Evolutionary conservation across 129 eudicot species (phyloP).

Genomic region (Artemisia annua): DNA sequence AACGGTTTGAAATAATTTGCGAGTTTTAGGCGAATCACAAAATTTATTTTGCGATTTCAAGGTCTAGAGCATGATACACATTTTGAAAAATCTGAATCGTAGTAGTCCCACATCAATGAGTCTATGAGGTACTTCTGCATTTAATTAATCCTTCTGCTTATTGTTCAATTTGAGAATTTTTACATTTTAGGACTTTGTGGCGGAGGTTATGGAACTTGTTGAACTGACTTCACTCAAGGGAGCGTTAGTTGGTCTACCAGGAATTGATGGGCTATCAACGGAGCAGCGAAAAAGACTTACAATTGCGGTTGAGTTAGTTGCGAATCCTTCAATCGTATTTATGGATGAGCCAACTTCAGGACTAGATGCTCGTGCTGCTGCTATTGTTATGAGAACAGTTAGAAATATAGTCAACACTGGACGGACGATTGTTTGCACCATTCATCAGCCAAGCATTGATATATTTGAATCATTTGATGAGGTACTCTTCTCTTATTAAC

Average conservation of each 20-base stretch:
- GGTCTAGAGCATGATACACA: too few relatives aligned
- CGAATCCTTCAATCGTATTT: conserved; percentile 93
- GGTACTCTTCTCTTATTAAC: conserved; percentile 41
- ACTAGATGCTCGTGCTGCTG: conserved; percentile 98
- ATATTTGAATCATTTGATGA: conserved; percentile 98
- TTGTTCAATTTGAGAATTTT: neutral
- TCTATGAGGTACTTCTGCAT: neutral
- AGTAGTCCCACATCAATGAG: too few relatives aligned
- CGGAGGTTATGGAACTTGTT: conserved; percentile 90
- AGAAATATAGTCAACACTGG: conserved; percentile 95
- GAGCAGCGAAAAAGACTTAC: conserved; percentile 94
- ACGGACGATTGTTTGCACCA: conserved; percentile 94
- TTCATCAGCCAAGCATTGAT: conserved; percentile 97
- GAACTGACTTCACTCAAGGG: conserved; percentile 66
- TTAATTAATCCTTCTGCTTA: neutral
- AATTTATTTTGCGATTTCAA: too few relatives aligned
- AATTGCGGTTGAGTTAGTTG: conserved; percentile 93
- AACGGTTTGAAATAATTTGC: too few relatives aligned
- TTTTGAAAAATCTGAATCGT: too few relatives aligned
- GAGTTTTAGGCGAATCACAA: too few relatives aligned
- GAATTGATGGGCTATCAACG: conserved; percentile 85
- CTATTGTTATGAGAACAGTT: conserved; percentile 97
- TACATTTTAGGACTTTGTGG: conserved; percentile 65
- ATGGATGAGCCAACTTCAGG: conserved; percentile 99
- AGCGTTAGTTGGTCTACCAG: conserved; percentile 87